Percentiles rank a stretch among this genome's conserved stretches.
Conservation (phyloP, 345 rosid genomes). For the Gossypium sturtianum region DNA sequence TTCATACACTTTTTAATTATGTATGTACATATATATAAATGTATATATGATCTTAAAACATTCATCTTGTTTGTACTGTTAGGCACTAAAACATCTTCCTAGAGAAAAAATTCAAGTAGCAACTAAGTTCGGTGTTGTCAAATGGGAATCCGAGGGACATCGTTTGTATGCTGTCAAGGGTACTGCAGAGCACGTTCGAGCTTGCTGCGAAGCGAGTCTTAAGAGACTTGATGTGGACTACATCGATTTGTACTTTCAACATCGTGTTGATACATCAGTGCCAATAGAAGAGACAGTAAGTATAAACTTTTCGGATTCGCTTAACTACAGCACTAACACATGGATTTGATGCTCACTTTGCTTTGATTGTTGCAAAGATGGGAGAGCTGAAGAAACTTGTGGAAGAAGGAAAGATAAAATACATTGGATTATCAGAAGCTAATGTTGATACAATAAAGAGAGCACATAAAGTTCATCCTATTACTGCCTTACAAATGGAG, state of each 20-base stretch:
- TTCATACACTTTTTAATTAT: too few species aligned
- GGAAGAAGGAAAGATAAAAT: conserved; percentile 40
- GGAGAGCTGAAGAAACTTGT: conserved; percentile 33
- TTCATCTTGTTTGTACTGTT: not conserved
- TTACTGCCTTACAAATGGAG: conserved; percentile 43
- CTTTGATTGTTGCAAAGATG: conserved; percentile 16
- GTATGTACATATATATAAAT: too few species aligned
- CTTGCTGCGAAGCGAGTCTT: conserved; percentile 49
- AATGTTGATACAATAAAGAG: conserved; percentile 32
- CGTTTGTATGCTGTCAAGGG: conserved; percentile 23
- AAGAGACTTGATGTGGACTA: conserved; percentile 37
- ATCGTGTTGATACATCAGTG: conserved; percentile 42
- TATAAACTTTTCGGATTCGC: not conserved
- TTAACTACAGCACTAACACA: not conserved
- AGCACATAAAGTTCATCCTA: conserved; percentile 41
- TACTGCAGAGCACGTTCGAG: conserved; percentile 32
- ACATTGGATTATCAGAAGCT: conserved; percentile 43
- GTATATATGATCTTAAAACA: not conserved
- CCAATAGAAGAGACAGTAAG: conserved; percentile 49
- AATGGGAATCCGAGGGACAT: conserved; percentile 6
- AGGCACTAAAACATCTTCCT: conserved; percentile 43
- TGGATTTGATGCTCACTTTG: not conserved
- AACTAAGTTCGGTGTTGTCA: conserved; percentile 34
- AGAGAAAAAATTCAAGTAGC: conserved; percentile 39
- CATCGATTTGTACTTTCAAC: conserved; percentile 49